Conservation (phyloP, 305 asterid species). For the Fraxinus baroniana region DNA sequence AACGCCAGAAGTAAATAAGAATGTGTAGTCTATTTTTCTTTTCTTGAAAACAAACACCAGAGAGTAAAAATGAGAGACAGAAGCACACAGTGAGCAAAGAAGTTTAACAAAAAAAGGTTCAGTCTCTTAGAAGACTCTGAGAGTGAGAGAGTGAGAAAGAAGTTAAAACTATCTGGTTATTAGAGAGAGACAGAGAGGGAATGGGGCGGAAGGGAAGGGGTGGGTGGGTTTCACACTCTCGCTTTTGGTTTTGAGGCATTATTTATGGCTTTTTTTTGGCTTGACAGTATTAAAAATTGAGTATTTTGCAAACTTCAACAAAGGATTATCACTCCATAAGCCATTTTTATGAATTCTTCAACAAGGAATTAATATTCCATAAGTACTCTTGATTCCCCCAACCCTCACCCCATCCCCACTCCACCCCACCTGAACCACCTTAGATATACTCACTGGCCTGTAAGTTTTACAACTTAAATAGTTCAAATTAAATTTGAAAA, state of each 20-base stretch:
- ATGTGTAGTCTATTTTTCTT: background rate
- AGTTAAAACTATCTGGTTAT: slow-evolving; percentile 43
- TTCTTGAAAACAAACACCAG: background rate
- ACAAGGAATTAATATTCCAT: slow-evolving; percentile 22
- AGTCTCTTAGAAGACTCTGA: slow-evolving; percentile 26
- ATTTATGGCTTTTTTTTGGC: slow-evolving; percentile 34
- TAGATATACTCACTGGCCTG: no score
- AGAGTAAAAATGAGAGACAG: slow-evolving; percentile 5
- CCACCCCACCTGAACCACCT: background rate
- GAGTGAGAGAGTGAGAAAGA: slow-evolving; percentile 14
- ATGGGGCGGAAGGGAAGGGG: slow-evolving; percentile 9
- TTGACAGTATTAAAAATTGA: background rate
- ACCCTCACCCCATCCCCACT: background rate
- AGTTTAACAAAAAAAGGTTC: slow-evolving; percentile 16
- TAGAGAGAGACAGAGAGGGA: slow-evolving; percentile 29
- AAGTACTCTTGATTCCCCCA: background rate
- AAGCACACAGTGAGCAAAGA: slow-evolving; percentile 1
- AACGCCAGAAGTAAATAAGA: background rate
- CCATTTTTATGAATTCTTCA: slow-evolving; percentile 11
- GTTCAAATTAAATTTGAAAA: no score
- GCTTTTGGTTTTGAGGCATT: slow-evolving; percentile 40
- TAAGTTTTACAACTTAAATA: no score
- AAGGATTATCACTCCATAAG: slow-evolving; percentile 19
- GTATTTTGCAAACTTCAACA: slow-evolving; percentile 26
- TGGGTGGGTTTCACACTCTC: slow-evolving; percentile 37